These are phyloP conservation scores for Dryadomyces sulphureus DNA, from an alignment of 2,329 filamentous ascomycete genomes.

Conservation along the genomic window DNA sequence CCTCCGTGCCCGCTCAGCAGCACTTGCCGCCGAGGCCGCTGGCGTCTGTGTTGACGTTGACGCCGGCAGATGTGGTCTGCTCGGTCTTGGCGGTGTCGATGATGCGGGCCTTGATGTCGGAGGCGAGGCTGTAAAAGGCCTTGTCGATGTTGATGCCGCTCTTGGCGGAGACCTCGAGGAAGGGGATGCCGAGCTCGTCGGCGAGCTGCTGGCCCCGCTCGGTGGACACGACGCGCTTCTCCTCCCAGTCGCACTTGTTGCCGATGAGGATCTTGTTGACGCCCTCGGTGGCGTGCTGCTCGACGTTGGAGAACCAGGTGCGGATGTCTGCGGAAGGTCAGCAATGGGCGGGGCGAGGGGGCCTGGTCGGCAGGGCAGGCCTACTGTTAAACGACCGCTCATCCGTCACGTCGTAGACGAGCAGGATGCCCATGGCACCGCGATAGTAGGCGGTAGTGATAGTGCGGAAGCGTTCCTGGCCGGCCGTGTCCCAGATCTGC, in stretches of 20 bases:
- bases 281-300: slow-evolving; percentile 94
- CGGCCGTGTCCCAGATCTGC: slow-evolving; percentile 99
- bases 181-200: slow-evolving; percentile 91
- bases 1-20: slow-evolving; percentile 39
- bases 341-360: neutral
- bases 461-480: slow-evolving; percentile 94
- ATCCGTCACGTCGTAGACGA: slow-evolving; percentile 98
- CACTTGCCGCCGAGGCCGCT: slow-evolving; percentile 52
- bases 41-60: slow-evolving; percentile 41
- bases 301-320: slow-evolving; percentile 98
- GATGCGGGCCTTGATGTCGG: slow-evolving; percentile 96
- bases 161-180: slow-evolving; percentile 97
- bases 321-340: slow-evolving; percentile 64
- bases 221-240: slow-evolving; percentile 88
- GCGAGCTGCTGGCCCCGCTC: slow-evolving; percentile 88
- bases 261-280: slow-evolving; percentile 99
- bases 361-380: slow-evolving; percentile 20
- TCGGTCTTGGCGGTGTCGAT: slow-evolving; percentile 82
- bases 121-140: slow-evolving; percentile 88
- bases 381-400: slow-evolving; percentile 89
- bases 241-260: slow-evolving; percentile 99
- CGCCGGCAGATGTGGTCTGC: slow-evolving; percentile 47
- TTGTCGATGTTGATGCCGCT: slow-evolving; percentile 99
- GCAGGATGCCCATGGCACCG: slow-evolving; percentile 92
- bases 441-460: slow-evolving; percentile 99